A percentile compares a stretch with the other conserved stretches of the same genome.
These are phyloP conservation scores for Xylaria nigripes DNA, from an alignment of 495 filamentous ascomycete genomes.

Conservation along the genomic window DNA sequence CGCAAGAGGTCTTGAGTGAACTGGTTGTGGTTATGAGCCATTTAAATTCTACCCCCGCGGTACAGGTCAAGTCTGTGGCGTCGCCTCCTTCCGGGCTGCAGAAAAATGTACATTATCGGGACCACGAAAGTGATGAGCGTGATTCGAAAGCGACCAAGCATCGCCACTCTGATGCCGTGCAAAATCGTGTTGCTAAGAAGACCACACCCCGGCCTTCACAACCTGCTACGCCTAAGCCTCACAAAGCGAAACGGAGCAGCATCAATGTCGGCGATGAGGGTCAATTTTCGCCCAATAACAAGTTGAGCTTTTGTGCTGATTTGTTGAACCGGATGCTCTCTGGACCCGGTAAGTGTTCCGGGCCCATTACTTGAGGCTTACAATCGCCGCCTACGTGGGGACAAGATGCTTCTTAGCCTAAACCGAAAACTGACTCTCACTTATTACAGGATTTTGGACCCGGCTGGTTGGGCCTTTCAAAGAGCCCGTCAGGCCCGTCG, in stretches of 20 bases:
- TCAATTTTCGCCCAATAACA: slow-evolving; percentile 34
- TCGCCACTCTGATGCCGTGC: slow-evolving; percentile 28
- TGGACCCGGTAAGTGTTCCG: slow-evolving; percentile 38
- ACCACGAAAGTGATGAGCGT: slow-evolving; percentile 24
- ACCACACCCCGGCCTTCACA: slow-evolving; percentile 16
- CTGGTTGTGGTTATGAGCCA: slow-evolving; percentile 50
- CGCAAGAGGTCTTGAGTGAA: slow-evolving; percentile 47
- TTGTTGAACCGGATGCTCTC: slow-evolving; percentile 46
- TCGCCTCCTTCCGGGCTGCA: slow-evolving; percentile 15
- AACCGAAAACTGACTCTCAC: slow-evolving; percentile 2
- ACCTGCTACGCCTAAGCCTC: slow-evolving; percentile 21
- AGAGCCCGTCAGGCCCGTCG: slow-evolving; percentile 36
- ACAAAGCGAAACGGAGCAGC: slow-evolving; percentile 24
- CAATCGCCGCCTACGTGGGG: not conserved
- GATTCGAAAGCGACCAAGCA: slow-evolving; percentile 29
- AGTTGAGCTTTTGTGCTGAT: slow-evolving; percentile 44
- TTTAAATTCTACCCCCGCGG: slow-evolving; percentile 26
- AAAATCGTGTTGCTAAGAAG: slow-evolving; percentile 24
- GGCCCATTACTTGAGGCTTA: not conserved
- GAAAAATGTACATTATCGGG: slow-evolving; percentile 35
- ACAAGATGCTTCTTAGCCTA: not conserved
- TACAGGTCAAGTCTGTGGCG: slow-evolving; percentile 18
- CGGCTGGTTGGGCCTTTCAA: slow-evolving; percentile 46
- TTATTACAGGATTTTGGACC: slow-evolving; percentile 45
- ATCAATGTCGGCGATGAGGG: slow-evolving; percentile 12